A percentile compares a stretch with the other conserved stretches of the same genome.
Conservation (phyloP, 257 asterid species). For the Solanum commersonii region DNA sequence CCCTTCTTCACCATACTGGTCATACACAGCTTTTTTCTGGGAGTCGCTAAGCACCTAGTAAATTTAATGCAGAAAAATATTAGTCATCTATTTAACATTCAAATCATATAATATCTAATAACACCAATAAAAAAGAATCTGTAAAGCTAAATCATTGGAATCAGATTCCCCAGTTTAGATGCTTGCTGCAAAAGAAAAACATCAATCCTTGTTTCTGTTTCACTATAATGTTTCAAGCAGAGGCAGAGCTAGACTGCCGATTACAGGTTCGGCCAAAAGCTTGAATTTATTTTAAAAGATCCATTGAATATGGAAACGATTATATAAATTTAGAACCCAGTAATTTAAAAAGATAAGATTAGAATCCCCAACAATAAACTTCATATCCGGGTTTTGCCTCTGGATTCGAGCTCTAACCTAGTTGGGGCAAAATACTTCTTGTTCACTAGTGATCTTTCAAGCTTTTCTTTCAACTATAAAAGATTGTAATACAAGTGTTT, state of each 20-base stretch:
- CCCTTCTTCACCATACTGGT: conserved; percentile 43
- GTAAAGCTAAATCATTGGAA: not conserved
- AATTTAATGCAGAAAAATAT: not conserved
- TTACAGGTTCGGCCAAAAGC: no score
- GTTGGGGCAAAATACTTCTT: not conserved
- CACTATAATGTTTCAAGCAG: no score
- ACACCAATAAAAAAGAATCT: not conserved
- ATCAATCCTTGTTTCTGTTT: no score
- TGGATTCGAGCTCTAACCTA: not conserved
- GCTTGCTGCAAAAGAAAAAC: no score
- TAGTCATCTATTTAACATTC: not conserved
- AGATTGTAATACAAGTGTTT: not conserved
- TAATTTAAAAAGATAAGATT: no score
- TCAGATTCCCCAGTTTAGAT: no score
- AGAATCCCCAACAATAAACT: not conserved
- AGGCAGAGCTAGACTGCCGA: no score
- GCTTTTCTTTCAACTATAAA: not conserved
- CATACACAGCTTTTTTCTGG: conserved; percentile 31
- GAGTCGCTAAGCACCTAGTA: conserved; percentile 38
- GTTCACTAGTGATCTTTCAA: not conserved
- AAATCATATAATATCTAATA: not conserved
- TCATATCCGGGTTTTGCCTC: not conserved
- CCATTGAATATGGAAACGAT: no score
- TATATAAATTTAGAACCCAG: no score
- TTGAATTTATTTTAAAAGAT: no score